phyloP scores from a whole-genome alignment of 2,329 filamentous ascomycete genomes.

The Fusarium euwallaceae region DNA sequence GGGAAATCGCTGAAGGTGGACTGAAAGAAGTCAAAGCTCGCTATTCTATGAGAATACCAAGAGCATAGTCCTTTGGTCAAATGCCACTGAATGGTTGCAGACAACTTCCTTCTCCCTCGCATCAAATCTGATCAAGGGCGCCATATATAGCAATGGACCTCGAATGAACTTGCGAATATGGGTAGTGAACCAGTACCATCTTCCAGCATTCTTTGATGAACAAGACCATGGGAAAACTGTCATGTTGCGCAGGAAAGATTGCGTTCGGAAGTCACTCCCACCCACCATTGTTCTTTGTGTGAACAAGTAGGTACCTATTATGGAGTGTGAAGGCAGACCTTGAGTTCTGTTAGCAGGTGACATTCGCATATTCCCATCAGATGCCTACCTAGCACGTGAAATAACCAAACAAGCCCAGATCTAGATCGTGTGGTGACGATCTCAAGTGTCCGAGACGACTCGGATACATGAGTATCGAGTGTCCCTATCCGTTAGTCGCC shows the following conservation, averaged over 20 bases:
- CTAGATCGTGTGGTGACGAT: constrained; percentile 7
- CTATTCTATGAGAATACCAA: constrained; percentile 12
- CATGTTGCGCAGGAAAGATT: neutral
- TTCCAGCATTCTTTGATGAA: constrained; percentile 3
- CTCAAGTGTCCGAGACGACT: constrained; percentile 5
- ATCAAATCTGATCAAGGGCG: neutral
- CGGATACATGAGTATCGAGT: constrained; percentile 8
- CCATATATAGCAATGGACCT: constrained; percentile 22
- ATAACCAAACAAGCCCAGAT: neutral
- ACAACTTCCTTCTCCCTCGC: neutral
- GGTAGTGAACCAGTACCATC: neutral
- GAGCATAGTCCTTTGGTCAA: neutral
- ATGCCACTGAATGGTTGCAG: neutral
- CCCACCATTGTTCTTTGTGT: constrained; percentile 9
- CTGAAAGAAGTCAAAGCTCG: constrained; percentile 2
- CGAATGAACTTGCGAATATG: neutral
- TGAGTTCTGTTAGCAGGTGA: constrained; percentile 19
- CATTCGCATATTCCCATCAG: neutral
- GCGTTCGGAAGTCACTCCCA: neutral
- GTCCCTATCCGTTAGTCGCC: constrained; percentile 24
- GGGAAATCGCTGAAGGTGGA: neutral
- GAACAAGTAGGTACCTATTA: constrained; percentile 10
- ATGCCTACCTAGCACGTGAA: constrained; percentile 15
- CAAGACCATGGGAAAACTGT: constrained; percentile 17
- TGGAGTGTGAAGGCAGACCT: neutral